phyloP scores from a whole-genome alignment of 257 asterid species.

The Ajuga chamaepitys region DNA sequence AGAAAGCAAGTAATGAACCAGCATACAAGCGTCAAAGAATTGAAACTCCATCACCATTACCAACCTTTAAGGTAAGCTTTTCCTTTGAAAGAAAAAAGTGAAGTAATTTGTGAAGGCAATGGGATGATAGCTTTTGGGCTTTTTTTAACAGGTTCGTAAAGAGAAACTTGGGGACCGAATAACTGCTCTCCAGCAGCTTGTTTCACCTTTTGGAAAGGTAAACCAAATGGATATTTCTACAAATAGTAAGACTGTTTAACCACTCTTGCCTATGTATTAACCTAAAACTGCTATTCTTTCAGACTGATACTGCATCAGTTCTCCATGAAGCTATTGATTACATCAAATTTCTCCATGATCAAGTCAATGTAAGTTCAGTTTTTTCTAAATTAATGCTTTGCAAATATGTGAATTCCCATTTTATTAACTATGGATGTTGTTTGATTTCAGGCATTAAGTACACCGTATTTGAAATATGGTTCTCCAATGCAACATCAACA shows the following conservation, averaged over 20 bases:
- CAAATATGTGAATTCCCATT: neutral
- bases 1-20: slow-evolving; percentile 29
- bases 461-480: slow-evolving; percentile 66
- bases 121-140: slow-evolving; percentile 26
- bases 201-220: slow-evolving; percentile 98
- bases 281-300: slow-evolving; percentile 2
- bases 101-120: slow-evolving; percentile 18
- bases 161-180: slow-evolving; percentile 93
- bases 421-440: neutral
- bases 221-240: slow-evolving; percentile 12
- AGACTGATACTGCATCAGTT: slow-evolving; percentile 98
- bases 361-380: slow-evolving; percentile 55
- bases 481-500: slow-evolving; percentile 41
- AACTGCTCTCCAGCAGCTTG: slow-evolving; percentile 94
- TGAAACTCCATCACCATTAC: slow-evolving; percentile 58
- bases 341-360: slow-evolving; percentile 87
- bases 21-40: slow-evolving; percentile 40
- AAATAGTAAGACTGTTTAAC: neutral
- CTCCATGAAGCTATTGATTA: slow-evolving; percentile 89
- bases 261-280: neutral
- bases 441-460: slow-evolving; percentile 52
- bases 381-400: neutral
- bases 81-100: slow-evolving; percentile 10
- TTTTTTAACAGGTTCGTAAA: slow-evolving; percentile 68
- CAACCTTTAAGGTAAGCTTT: slow-evolving; percentile 54